Percentiles rank a stretch among this genome's conserved stretches.
phyloP scores from a whole-genome alignment of 1,284 basidiomycete genomes.

The Cystobasidiaceae sp. region DNA sequence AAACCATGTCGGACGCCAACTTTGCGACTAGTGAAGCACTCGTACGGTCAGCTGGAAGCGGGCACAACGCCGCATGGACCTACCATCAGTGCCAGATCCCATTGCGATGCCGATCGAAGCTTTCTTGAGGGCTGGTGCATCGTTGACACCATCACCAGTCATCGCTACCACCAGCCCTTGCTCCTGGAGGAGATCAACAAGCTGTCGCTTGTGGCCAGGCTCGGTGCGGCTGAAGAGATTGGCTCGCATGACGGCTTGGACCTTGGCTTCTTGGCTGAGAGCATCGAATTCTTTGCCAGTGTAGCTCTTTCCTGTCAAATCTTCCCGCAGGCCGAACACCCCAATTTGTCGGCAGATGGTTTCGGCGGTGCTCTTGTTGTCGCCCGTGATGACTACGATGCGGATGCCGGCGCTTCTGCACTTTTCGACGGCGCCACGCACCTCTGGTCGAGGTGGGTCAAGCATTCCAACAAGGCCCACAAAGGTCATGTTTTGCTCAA shows the following conservation, averaged over 20 bases:
- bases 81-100: conserved; percentile 50
- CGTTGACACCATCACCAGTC: conserved; percentile 75
- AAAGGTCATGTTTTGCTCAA: conserved; percentile 86
- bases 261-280: conserved; percentile 70
- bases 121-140: conserved; percentile 49
- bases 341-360: conserved; percentile 95
- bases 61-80: conserved; percentile 25
- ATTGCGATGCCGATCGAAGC: conserved; percentile 51
- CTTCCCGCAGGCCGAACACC: conserved; percentile 65
- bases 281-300: conserved; percentile 89
- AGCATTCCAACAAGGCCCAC: conserved; percentile 96
- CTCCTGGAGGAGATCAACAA: conserved; percentile 91
- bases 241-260: conserved; percentile 76
- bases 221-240: conserved; percentile 90
- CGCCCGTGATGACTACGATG: conserved; percentile 95
- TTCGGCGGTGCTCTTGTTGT: conserved; percentile 97
- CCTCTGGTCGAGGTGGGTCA: conserved; percentile 95
- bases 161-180: conserved; percentile 97
- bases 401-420: conserved; percentile 91
- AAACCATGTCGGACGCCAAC: conserved; percentile 50
- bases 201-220: conserved; percentile 87
- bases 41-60: not conserved
- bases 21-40: conserved; percentile 42
- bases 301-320: conserved; percentile 74
- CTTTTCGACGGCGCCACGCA: conserved; percentile 75